Evolutionary conservation across 495 filamentous ascomycete genomes (phyloP), one percentile per base, ranked within the genome.

Genomic region (Xylaria telfairii): DNA sequence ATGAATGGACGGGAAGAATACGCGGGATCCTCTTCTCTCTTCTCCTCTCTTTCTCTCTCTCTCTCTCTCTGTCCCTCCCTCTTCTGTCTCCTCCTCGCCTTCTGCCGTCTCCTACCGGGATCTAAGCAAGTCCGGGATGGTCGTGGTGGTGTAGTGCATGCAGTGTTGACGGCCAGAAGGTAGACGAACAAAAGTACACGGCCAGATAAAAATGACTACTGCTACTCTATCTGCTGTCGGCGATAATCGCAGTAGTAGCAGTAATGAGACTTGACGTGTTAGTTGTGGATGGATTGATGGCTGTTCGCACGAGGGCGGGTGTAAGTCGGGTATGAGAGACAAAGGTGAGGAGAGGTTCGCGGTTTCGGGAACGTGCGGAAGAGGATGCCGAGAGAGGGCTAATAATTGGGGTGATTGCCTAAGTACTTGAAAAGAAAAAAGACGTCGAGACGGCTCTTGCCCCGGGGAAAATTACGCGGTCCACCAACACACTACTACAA

Each of bases 331-430:
- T 44, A 61, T 44, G 47, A 28, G 8, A 13, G 24, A 63, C 26
- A 41, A 19, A 51, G 30, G 62, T 8, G 57, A 44, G 32, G 17
- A 24, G 46, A 63, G 37, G 44, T 7, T 26, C 19, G 37, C 21
- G 42, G 57, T 26, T 54, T 56, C 60, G 68, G 68, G 61, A 65
- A 59, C 68, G 60, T 59, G 51, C 61, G 68, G 68, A 49, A 70
- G 47, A 64, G 34, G 24, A 65, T 65, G 68, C 68, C 68, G 68
- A 70, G 59, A 54, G 28, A 42, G 13, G 37, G 37, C 28, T 13
- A 37, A 59, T 46, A 30, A 32, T 19, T 41, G 37, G 24, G 65
- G 53, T 15, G 26, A 30, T 4, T 26, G 30, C 17, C 46, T 59
- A 37, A n/a, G n/a, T n/a, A n/a, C n/a, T 39, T 68, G 19, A 39